These are phyloP conservation scores for Cylindrotheca fusiformis DNA, from an alignment of 108 stramenopile genomes.

Conservation along the genomic window DNA sequence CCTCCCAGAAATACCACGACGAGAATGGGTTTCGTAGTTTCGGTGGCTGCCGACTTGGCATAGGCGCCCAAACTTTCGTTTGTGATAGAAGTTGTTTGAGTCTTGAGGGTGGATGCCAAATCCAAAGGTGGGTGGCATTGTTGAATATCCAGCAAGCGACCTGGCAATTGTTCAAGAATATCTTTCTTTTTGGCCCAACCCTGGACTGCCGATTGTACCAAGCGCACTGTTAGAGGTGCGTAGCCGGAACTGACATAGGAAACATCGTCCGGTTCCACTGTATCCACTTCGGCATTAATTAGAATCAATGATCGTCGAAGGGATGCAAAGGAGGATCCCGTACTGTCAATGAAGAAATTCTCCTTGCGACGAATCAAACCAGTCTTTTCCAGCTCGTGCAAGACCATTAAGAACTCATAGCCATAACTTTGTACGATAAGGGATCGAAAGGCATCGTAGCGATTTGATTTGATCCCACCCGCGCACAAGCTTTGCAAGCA, in stretches of 20 bases:
- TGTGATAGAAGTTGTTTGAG: constrained; percentile 6
- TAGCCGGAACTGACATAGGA: constrained; percentile 93
- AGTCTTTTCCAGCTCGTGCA: constrained; percentile 82
- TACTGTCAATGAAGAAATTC: constrained; percentile 62
- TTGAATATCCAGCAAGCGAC: constrained; percentile 65
- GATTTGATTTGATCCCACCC: constrained; percentile 84
- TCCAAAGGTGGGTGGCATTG: constrained; percentile 67
- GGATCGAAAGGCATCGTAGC: constrained; percentile 83
- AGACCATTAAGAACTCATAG: constrained; percentile 75
- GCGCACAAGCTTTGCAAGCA: constrained; percentile 87
- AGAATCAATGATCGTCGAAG: constrained; percentile 81
- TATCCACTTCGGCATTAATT: constrained; percentile 88
- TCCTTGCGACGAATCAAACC: constrained; percentile 86
- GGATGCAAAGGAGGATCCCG: constrained; percentile 55
- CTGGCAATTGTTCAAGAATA: constrained; percentile 63
- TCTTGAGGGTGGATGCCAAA: constrained; percentile 50
- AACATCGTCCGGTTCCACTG: constrained; percentile 86
- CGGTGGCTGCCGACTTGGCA: constrained; percentile 24
- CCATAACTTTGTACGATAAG: constrained; percentile 93
- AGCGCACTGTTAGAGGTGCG: constrained; percentile 86
- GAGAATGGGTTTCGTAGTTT: constrained; percentile 64
- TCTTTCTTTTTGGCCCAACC: constrained; percentile 80
- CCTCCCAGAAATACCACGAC: constrained; percentile 91
- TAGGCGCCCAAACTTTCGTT: constrained; percentile 40
- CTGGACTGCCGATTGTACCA: constrained; percentile 82